Evolutionary conservation across 129 eudicot genomes (phyloP).

Genomic region (Heracleum sosnowskyi): DNA sequence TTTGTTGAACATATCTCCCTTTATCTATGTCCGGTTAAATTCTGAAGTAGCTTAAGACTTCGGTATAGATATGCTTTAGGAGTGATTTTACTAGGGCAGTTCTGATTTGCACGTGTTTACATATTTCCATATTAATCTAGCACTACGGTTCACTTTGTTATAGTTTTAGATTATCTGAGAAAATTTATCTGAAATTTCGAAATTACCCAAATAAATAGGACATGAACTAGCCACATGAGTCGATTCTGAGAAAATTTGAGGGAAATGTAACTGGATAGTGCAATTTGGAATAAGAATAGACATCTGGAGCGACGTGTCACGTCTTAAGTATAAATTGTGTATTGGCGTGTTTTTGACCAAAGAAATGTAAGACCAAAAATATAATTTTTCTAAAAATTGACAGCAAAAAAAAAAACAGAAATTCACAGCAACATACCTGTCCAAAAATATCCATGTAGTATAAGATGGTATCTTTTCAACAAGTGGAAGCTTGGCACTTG

Average conservation of each 20-base stretch:
- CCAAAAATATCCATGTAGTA: slow-evolving; percentile 85
- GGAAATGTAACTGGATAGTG: neutral
- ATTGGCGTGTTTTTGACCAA: neutral
- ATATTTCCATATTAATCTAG: neutral
- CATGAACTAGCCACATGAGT: neutral
- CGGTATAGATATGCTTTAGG: neutral
- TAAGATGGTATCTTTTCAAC: slow-evolving; percentile 70
- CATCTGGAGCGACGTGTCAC: neutral
- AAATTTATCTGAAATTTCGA: neutral
- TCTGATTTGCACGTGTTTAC: neutral
- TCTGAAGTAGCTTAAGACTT: neutral
- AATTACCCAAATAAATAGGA: neutral
- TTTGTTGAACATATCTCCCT: neutral
- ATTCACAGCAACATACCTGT: slow-evolving; percentile 34
- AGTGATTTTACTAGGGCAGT: neutral
- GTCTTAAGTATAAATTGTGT: neutral
- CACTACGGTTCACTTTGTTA: neutral
- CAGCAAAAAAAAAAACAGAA: neutral
- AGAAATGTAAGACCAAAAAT: neutral
- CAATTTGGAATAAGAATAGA: neutral
- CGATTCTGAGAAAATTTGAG: neutral
- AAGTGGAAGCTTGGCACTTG: slow-evolving; percentile 57
- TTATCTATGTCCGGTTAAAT: neutral
- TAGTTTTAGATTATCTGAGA: neutral
- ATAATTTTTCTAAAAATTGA: neutral